Conservation (phyloP, 495 filamentous ascomycete species). For the Alectoria sarmentosa region DNA sequence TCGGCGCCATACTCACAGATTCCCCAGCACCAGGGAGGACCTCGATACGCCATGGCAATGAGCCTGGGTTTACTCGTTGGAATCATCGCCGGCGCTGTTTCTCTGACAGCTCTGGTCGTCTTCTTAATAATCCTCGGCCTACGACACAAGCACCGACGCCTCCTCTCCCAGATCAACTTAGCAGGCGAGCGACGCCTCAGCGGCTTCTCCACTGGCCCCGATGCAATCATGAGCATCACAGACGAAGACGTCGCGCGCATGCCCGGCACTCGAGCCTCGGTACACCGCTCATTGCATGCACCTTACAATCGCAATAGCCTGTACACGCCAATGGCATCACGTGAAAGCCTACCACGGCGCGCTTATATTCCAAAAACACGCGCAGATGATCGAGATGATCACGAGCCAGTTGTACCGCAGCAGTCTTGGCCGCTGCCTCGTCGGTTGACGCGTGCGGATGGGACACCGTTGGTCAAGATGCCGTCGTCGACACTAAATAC, state of each 20-base stretch:
- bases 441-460: constrained; percentile 21
- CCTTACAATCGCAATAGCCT: constrained; percentile 34
- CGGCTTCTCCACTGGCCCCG: constrained; percentile 12
- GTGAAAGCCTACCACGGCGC: constrained; percentile 32
- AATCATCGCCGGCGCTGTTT: constrained; percentile 37
- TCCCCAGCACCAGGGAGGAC: not conserved
- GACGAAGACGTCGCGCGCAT: constrained; percentile 28
- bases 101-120: constrained; percentile 34
- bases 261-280: constrained; percentile 31
- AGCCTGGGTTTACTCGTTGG: constrained; percentile 29
- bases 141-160: constrained; percentile 37
- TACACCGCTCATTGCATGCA: constrained; percentile 36
- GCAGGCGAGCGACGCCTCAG: constrained; percentile 23
- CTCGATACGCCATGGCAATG: not conserved
- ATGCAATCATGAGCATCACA: constrained; percentile 27
- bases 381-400: constrained; percentile 3
- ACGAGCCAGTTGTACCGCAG: not conserved
- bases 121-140: constrained; percentile 36
- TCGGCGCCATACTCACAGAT: not conserved
- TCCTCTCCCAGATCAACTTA: constrained; percentile 29
- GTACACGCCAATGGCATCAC: constrained; percentile 41
- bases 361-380: constrained; percentile 7
- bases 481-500: constrained; percentile 2
- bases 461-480: constrained; percentile 8
- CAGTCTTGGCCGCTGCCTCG: constrained; percentile 25